These are phyloP conservation scores for Scedosporium minutisporum DNA, from an alignment of 2,329 filamentous ascomycete species.

Conservation along the genomic window DNA sequence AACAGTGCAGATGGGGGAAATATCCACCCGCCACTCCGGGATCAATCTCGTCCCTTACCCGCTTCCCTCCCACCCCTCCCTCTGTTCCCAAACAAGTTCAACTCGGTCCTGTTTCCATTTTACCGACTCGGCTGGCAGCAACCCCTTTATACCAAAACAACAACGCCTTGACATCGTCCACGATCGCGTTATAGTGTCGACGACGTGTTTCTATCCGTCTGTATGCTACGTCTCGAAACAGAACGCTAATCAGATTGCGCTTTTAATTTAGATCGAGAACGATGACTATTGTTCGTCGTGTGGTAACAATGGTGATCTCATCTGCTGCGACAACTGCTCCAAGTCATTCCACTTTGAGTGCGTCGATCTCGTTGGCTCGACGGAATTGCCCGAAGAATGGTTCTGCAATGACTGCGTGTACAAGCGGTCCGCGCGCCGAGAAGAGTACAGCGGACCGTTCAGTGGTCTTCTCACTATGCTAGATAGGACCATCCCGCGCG, in stretches of 20 bases:
- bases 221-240: not conserved
- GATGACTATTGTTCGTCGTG: constrained; percentile 87
- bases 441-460: constrained; percentile 47
- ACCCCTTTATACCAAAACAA: not conserved
- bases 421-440: constrained; percentile 29
- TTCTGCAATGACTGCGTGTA: constrained; percentile 67
- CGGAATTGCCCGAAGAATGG: constrained; percentile 66
- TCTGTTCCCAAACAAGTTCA: not conserved
- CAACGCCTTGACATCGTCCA: too few species aligned
- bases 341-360: constrained; percentile 86
- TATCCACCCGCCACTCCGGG: not conserved
- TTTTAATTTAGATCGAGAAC: constrained; percentile 52
- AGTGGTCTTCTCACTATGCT: constrained; percentile 53
- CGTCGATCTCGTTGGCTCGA: constrained; percentile 61
- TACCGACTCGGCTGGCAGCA: not conserved
- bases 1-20: not conserved
- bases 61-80: not conserved
- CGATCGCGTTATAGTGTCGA: too few species aligned
- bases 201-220: not conserved
- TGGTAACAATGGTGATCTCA: constrained; percentile 69
- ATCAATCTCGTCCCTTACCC: too few species aligned
- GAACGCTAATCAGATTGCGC: not conserved
- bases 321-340: constrained; percentile 90
- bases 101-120: not conserved
- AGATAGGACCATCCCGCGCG: constrained; percentile 59